Evolutionary conservation across 768 basidiomycete genomes (phyloP).

Genomic region (Rhodocollybia butyracea): DNA sequence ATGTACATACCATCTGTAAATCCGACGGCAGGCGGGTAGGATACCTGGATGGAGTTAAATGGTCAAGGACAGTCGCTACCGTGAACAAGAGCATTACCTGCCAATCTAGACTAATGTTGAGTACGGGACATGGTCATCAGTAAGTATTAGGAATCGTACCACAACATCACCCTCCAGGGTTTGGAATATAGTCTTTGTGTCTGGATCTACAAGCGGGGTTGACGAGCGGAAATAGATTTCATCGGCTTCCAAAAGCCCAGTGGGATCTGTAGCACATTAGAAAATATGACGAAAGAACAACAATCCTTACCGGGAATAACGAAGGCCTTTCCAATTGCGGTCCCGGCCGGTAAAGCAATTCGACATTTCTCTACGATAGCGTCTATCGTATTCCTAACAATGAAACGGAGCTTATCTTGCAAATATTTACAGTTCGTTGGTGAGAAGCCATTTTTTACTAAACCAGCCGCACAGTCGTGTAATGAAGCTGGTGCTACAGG

Average conservation of each 20-base stretch:
- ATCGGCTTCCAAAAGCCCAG: conserved; percentile 54
- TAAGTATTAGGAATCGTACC: conserved; percentile 33
- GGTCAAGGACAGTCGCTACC: too few species aligned
- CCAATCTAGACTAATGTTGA: conserved; percentile 28
- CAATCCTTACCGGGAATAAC: conserved; percentile 58
- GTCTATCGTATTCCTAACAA: conserved; percentile 38
- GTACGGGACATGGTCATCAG: not conserved
- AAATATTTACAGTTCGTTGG: conserved; percentile 38
- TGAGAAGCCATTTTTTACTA: conserved; percentile 64
- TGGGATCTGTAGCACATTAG: conserved; percentile 49
- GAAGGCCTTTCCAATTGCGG: conserved; percentile 50
- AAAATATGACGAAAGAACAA: not conserved
- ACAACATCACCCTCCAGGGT: conserved; percentile 58
- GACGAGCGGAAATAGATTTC: conserved; percentile 61
- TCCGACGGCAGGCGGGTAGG: conserved; percentile 75
- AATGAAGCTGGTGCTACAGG: conserved; percentile 33
- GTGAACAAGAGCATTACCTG: too few species aligned
- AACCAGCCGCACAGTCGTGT: conserved; percentile 48
- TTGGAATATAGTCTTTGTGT: conserved; percentile 38
- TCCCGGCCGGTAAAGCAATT: conserved; percentile 50
- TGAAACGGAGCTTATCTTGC: conserved; percentile 43
- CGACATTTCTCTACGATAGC: conserved; percentile 51
- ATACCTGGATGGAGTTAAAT: conserved; percentile 48
- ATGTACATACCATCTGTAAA: conserved; percentile 52
- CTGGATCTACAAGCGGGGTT: conserved; percentile 32